Base-by-base conservation (phyloP, 2,329 filamentous ascomycete species). In the Colletotrichum phormii region DNA sequence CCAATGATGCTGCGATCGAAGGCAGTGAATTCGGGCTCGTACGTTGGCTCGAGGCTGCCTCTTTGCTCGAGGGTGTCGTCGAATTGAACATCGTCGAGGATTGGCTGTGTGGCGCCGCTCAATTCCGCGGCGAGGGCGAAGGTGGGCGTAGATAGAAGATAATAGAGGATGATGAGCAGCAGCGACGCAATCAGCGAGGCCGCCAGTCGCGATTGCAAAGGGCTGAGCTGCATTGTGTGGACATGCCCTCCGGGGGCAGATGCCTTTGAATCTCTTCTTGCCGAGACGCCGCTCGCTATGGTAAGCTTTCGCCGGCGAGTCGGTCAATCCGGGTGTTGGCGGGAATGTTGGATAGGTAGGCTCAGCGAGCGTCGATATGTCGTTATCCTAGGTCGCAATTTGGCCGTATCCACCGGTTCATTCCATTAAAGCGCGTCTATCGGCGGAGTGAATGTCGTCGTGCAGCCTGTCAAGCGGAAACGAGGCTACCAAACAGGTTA, bases 121-220 rank as follows among this genome's bases (percentile, higher is more conserved):
- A 84, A 70, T 67, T 94, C 90, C 65, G 87, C 84, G 11, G 93
- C 93, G 76, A 92, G 87, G 58, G 90, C 92, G 75, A 91, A 87
- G 65, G 86, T 85, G 22, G 89, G 88, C 57, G 87, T 87, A 70
- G 88, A 88, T 49, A 93, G 85, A 31, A 89, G 81, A 70, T 93
- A 83, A 79, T 91, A 93, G 54, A 95, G 80, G 51, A 90, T 78
- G 42, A 92, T 77, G 37, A 94, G 81, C 63, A 93, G 79, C 35
- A 89, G 82, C 37, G 90, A 89, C 66, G 91, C 89, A 77, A 89
- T 85, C 65, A 93, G 80, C 70, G 92, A 93, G 77, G 91, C 90
- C 79, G 89, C 89, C 78, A 94, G 89, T 80, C 93, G 92, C 83
- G 91, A 92, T 85, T 94, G 93, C 76, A 94, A 85, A 78, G 89